Percentiles rank a stretch among this genome's conserved stretches.
Conservation (phyloP, 2,329 filamentous ascomycete species). For the Pseudogymnoascus sp. region DNA sequence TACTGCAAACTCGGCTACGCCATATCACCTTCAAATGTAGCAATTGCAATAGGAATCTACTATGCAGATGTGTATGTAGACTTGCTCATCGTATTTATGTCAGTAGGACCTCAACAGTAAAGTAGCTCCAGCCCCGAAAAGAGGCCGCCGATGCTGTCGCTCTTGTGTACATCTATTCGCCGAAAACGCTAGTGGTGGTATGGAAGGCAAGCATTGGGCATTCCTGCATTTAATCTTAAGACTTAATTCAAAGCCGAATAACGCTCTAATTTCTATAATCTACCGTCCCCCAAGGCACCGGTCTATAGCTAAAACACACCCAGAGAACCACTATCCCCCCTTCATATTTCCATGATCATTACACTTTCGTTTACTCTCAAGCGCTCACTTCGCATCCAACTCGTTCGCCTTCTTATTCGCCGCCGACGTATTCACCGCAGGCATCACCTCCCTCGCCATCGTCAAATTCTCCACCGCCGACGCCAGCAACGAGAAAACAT, state of each 20-base stretch:
- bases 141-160: no score
- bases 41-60: no score
- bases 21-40: no score
- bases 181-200: no score
- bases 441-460: constrained; percentile 10
- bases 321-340: neutral
- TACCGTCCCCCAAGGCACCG: neutral
- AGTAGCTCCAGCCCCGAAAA: no score
- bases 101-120: no score
- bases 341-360: neutral
- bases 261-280: neutral
- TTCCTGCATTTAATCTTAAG: neutral
- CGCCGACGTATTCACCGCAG: neutral
- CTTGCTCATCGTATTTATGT: no score
- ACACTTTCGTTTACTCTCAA: neutral
- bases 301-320: neutral
- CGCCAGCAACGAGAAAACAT: constrained; percentile 15
- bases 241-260: neutral
- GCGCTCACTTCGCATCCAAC: neutral
- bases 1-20: neutral
- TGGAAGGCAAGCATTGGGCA: no score
- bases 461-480: constrained; percentile 6
- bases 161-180: no score
- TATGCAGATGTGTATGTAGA: no score
- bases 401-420: neutral